Evolutionary conservation across 345 rosid species (phyloP), one percentile per base, ranked within the genome.

Genomic region (Raphanus sativus): DNA sequence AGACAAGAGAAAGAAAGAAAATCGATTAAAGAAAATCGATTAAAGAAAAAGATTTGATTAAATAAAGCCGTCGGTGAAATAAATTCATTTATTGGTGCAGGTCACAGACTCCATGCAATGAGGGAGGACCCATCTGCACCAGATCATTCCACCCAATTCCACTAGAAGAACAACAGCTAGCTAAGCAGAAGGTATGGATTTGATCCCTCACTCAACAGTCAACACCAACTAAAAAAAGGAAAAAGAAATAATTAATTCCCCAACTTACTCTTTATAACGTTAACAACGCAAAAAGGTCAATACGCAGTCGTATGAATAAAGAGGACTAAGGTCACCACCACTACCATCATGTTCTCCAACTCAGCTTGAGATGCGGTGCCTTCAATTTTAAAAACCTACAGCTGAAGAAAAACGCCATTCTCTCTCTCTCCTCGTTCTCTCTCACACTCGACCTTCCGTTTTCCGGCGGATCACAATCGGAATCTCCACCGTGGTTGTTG

Each of bases 81-180:
- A 15, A 62, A 69, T 26, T 52, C 32, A 8, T 38, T 52, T 9
- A 77, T 70, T 54, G 75, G 80, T 62, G 58, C 70, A 62, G 58
- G 8, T 76, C 33, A 69, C 69, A 33, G 8, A 59, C 48, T 30
- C 48, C 62, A 75, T 25, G 74, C 9, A 32, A 32, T 30, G 13
- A 2, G 65, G 64, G 59, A 70, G 75, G 75, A 77, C 62, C 80
- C 75, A 54, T 10, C 12, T 17, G 75, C 13, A 77, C 66, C 75
- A 70, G 75, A 77, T 54, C 70, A 77, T 55, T 8, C 76, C 76
- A 64, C 16, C 76, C 71, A 69, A 69, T 76, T 26, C 67, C 62
- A 67, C 75, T 64, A n/a, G 6, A 70, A 63, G 45, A 36, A 38
- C 59, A 73, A 60, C 59, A 48, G 55, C 55, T 34, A 26, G 42